phyloP scores from a whole-genome alignment of 2,329 filamentous ascomycete genomes.

The Penicillium frequentans region DNA sequence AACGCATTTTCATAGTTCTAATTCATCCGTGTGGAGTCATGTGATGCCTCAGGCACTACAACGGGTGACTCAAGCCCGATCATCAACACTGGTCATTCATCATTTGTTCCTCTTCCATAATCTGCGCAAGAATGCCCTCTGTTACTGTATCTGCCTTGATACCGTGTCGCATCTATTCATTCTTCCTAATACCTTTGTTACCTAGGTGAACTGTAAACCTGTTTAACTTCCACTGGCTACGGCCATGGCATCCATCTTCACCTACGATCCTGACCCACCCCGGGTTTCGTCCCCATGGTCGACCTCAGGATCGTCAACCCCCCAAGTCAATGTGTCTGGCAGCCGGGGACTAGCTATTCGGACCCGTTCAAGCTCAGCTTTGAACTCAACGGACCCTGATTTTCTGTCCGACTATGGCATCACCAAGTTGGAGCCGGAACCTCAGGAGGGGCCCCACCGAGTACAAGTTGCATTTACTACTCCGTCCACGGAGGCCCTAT shows the following conservation, averaged over 20 bases:
- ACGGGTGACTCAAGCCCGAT: conserved; percentile 21
- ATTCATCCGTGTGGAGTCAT: conserved; percentile 4
- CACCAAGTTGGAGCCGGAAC: conserved; percentile 80
- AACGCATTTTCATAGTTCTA: background rate
- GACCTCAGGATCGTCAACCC: conserved; percentile 51
- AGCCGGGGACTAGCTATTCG: conserved; percentile 24
- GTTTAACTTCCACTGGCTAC: background rate
- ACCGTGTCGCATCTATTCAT: conserved; percentile 2
- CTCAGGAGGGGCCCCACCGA: conserved; percentile 89
- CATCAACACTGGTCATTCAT: conserved; percentile 1
- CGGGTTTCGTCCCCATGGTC: conserved; percentile 90
- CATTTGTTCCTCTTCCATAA: background rate
- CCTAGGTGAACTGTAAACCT: conserved; percentile 10
- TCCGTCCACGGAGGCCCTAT: conserved; percentile 76
- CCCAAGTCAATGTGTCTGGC: conserved; percentile 31
- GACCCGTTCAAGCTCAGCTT: conserved; percentile 35
- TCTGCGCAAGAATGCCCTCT: conserved; percentile 18
- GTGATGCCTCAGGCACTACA: conserved; percentile 17
- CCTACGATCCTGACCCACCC: conserved; percentile 84
- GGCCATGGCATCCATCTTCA: conserved; percentile 90
- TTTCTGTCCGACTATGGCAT: conserved; percentile 60
- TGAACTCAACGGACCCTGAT: conserved; percentile 41
- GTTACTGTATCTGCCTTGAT: background rate
- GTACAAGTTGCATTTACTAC: conserved; percentile 89
- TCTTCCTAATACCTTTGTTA: conserved; percentile 13